Base-by-base conservation (phyloP, 1,284 basidiomycete species). In the Marasmius oreades region DNA sequence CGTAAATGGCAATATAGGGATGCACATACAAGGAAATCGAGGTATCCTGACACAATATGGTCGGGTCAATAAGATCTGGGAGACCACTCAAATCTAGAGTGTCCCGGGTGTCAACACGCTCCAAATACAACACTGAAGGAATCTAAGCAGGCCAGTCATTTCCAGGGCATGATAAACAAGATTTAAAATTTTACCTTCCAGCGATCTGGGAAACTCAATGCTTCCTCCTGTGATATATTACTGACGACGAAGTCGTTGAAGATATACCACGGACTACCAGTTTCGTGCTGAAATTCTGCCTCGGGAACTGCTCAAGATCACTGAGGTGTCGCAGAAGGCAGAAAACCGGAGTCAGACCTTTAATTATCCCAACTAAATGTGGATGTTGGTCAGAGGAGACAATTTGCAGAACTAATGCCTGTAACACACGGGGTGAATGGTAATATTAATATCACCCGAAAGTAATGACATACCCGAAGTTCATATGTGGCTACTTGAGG, bases 161-260 rank as follows among this genome's bases (percentile, higher is more conserved):
- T 23, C 11, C 18, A 5, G 22, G 6, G 3, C 11, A 5, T 42
- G 3, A n/a, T 22, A 16, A 26, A 6, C 7, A 31, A 2, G 14
- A 8, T 16, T 22, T 22, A 14, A 23, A 26, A 20, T 24, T 18
- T 7, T 14, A 91, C 93, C 81, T 99, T 98, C 96, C 96, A 99
- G 43, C 77, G 79, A n/a, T 82, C 87, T 4, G 90, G 82, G 67
- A 98, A 95, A 63, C 88, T 86, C 54, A 98, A 73, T 0, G 92
- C 96, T 62, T 98, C 95, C 26, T 84, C 80, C 69, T 95, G 90
- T 0, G 86, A 75, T 24, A 98, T 84, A 54, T 90, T 90, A 46
- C 82, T 81, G 5, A 99, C 97, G 2, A 90, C 80, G 68, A 99
- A 99, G 69, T 99, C 96, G 68, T 99, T 99, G 82, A 99, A 99